phyloP scores from a whole-genome alignment of 129 eudicot species.

The Helianthus tuberosus region DNA sequence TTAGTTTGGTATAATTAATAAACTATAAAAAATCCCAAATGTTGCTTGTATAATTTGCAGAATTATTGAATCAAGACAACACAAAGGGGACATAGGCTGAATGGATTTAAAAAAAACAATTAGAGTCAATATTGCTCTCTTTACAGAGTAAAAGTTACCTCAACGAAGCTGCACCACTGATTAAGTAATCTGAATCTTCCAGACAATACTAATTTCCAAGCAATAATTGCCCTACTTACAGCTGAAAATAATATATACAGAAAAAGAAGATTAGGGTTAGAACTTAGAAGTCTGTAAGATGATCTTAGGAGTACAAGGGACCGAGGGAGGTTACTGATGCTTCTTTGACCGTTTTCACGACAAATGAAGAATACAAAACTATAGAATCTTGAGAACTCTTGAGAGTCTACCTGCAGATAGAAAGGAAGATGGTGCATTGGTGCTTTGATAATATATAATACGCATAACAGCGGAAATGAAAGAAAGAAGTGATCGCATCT shows the following conservation, averaged over 20 bases:
- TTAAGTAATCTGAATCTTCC: slow-evolving; percentile 83
- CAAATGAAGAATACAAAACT: slow-evolving; percentile 84
- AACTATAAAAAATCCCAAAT: background rate
- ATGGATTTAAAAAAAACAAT: no score
- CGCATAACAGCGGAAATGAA: background rate
- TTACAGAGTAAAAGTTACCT: slow-evolving; percentile 49
- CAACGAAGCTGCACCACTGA: slow-evolving; percentile 85
- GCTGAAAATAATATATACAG: slow-evolving; percentile 39
- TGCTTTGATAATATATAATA: slow-evolving; percentile 11
- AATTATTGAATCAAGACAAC: slow-evolving; percentile 2
- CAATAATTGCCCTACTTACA: slow-evolving; percentile 79
- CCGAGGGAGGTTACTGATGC: slow-evolving; percentile 50
- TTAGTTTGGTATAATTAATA: slow-evolving; percentile 11
- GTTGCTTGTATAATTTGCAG: slow-evolving; percentile 10
- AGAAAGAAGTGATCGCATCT: slow-evolving; percentile 17
- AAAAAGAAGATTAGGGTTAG: slow-evolving; percentile 2
- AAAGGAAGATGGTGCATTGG: background rate
- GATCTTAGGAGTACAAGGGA: slow-evolving; percentile 12
- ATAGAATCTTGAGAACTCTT: slow-evolving; percentile 79
- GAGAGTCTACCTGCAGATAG: slow-evolving; percentile 52
- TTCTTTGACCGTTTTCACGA: slow-evolving; percentile 86
- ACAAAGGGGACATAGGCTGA: background rate
- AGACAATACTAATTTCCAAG: slow-evolving; percentile 73
- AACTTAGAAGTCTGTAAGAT: slow-evolving; percentile 1
- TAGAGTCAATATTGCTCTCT: background rate